Evolutionary conservation across 2,329 filamentous ascomycete genomes (phyloP).

Genomic region (Hypoxylon sp.): DNA sequence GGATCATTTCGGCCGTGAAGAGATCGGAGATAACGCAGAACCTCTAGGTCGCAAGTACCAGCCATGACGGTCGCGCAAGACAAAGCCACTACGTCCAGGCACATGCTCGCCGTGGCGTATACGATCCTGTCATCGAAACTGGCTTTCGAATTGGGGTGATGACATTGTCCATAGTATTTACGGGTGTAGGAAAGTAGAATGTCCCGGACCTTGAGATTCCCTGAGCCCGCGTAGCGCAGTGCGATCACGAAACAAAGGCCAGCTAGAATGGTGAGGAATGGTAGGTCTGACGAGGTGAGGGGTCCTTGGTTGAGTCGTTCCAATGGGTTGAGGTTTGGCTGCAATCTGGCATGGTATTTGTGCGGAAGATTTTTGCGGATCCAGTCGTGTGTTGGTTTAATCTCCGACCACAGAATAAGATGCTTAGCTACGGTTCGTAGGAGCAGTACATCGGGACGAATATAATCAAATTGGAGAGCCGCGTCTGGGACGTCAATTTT

Average conservation of each 20-base stretch:
- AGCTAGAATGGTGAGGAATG: conserved; percentile 90
- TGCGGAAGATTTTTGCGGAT: conserved; percentile 76
- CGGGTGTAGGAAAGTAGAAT: conserved; percentile 86
- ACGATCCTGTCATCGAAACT: conserved; percentile 87
- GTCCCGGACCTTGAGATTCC: conserved; percentile 75
- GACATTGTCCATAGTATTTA: conserved; percentile 81
- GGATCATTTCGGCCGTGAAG: conserved; percentile 87
- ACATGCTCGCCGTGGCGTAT: conserved; percentile 84
- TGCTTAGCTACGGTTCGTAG: conserved; percentile 89
- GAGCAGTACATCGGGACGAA: conserved; percentile 90
- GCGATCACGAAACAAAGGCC: conserved; percentile 86
- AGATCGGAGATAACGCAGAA: conserved; percentile 84
- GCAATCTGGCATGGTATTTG: conserved; percentile 70
- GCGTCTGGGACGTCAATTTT: conserved; percentile 96
- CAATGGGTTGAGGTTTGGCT: conserved; percentile 64
- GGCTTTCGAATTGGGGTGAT: conserved; percentile 45
- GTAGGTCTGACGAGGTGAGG: conserved; percentile 83
- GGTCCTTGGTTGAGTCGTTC: conserved; percentile 40
- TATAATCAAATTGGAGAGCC: conserved; percentile 90
- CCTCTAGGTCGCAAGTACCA: conserved; percentile 86
- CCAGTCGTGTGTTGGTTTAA: conserved; percentile 78
- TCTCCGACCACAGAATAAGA: conserved; percentile 90
- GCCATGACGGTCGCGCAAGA: conserved; percentile 92
- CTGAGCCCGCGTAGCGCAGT: conserved; percentile 77
- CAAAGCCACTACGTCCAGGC: conserved; percentile 86